phyloP scores from a whole-genome alignment of 345 rosid genomes.

The Lumnitzera racemosa region DNA sequence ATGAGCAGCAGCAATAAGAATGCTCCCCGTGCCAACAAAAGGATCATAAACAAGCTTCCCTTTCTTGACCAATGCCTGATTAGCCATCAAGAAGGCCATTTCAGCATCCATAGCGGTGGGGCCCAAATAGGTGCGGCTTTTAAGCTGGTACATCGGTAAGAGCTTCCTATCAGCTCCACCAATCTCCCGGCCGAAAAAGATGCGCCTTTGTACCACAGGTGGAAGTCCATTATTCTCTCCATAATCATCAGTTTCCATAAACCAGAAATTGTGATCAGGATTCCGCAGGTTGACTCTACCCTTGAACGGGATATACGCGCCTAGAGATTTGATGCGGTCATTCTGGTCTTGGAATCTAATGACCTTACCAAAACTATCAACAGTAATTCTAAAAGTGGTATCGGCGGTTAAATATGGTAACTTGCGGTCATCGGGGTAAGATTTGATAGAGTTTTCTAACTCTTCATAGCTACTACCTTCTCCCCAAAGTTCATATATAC shows the following conservation, averaged over 20 bases:
- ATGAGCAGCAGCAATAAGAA: constrained; percentile 87
- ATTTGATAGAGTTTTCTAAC: constrained; percentile 48
- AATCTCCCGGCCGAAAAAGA: constrained; percentile 86
- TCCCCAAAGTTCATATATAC: constrained; percentile 97
- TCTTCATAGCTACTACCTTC: constrained; percentile 75
- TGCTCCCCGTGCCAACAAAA: constrained; percentile 96
- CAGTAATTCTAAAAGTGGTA: constrained; percentile 59
- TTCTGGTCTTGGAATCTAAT: constrained; percentile 69
- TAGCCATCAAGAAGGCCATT: constrained; percentile 94
- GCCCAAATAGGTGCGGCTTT: constrained; percentile 80
- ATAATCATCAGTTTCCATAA: constrained; percentile 76
- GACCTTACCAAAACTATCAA: constrained; percentile 81
- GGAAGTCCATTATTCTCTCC: constrained; percentile 83
- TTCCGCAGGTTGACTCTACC: constrained; percentile 64
- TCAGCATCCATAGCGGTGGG: constrained; percentile 99
- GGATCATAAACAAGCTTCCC: constrained; percentile 93
- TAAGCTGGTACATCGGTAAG: constrained; percentile 76
- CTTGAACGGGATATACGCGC: constrained; percentile 70
- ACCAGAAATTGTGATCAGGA: constrained; percentile 80
- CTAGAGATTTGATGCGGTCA: constrained; percentile 48
- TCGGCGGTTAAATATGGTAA: constrained; percentile 53
- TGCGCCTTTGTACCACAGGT: constrained; percentile 57
- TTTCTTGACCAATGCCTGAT: constrained; percentile 71
- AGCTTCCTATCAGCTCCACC: constrained; percentile 91
- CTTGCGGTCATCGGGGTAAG: constrained; percentile 67